Conservation (phyloP, 1,284 basidiomycete genomes). For the Malassezia globosa region DNA sequence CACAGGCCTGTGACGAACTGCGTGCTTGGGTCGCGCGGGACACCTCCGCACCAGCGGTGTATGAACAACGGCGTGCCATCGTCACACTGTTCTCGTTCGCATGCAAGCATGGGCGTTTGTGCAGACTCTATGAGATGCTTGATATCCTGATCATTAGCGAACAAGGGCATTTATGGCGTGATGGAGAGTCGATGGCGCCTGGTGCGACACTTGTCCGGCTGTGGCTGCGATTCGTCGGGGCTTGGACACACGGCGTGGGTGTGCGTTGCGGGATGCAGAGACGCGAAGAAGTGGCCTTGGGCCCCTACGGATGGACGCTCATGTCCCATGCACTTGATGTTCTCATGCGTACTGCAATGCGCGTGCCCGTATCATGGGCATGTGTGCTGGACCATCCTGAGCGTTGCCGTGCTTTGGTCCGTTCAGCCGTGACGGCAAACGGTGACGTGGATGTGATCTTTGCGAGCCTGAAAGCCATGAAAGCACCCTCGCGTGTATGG, state of each 20-base stretch:
- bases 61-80: slow-evolving; percentile 5
- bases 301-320: slow-evolving; percentile 1
- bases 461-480: not conserved
- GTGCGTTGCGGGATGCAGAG: not conserved
- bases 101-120: not conserved
- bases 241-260: slow-evolving; percentile 3
- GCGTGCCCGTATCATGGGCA: not conserved
- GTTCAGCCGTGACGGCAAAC: not conserved
- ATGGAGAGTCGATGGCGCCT: not conserved
- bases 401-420: slow-evolving; percentile 1
- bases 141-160: slow-evolving; percentile 1
- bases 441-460: not conserved
- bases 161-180: not conserved
- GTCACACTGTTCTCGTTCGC: slow-evolving; percentile 4
- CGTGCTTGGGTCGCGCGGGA: slow-evolving; percentile 3
- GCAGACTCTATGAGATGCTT: slow-evolving; percentile 1
- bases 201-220: slow-evolving; percentile 8
- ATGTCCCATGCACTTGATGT: not conserved
- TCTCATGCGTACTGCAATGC: not conserved
- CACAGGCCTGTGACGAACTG: not conserved
- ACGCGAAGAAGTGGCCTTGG: not conserved
- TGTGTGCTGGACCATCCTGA: slow-evolving; percentile 5
- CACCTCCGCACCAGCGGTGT: not conserved
- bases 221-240: slow-evolving; percentile 5
- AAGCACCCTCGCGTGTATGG: slow-evolving; percentile 1